phyloP scores from a whole-genome alignment of 345 rosid species.

The Euphorbia tirucalli region DNA sequence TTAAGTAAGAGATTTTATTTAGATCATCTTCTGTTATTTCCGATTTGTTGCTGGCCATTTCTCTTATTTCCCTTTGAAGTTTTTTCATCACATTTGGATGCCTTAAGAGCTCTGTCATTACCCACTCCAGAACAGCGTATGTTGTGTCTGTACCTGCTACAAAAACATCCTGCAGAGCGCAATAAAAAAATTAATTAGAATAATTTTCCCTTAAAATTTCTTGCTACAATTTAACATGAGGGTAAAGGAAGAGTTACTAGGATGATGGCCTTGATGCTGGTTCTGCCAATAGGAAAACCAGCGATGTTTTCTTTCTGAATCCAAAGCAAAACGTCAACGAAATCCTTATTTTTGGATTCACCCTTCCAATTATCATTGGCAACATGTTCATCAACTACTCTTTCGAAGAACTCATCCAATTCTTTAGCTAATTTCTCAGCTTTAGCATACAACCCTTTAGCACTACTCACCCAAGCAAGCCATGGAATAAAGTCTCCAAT shows the following conservation, averaged over 20 bases:
- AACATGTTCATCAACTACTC: conserved; percentile 22
- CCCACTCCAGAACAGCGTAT: conserved; percentile 16
- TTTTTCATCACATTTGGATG: conserved; percentile 31
- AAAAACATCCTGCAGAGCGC: no score
- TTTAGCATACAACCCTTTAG: conserved; percentile 25
- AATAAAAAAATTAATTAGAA: no score
- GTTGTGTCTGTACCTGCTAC: no score
- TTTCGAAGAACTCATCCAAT: conserved; percentile 25
- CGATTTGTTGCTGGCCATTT: background rate
- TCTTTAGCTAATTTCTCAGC: conserved; percentile 23
- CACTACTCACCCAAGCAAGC: conserved; percentile 42
- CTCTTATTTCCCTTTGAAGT: conserved; percentile 22
- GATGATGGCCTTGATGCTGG: conserved; percentile 38
- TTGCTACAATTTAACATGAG: no score
- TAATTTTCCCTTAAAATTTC: no score
- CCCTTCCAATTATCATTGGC: background rate
- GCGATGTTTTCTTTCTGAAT: no score
- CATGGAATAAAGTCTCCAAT: conserved; percentile 54
- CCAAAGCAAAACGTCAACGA: conserved; percentile 26
- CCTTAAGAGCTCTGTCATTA: conserved; percentile 36
- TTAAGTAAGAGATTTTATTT: conserved; percentile 26
- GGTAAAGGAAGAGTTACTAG: no score
- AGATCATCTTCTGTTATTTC: conserved; percentile 15
- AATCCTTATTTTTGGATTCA: conserved; percentile 12
- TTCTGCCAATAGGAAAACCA: conserved; percentile 11